These are phyloP conservation scores for Gymnopus androsaceus DNA, from an alignment of 1,284 basidiomycete species.

Conservation along the genomic window DNA sequence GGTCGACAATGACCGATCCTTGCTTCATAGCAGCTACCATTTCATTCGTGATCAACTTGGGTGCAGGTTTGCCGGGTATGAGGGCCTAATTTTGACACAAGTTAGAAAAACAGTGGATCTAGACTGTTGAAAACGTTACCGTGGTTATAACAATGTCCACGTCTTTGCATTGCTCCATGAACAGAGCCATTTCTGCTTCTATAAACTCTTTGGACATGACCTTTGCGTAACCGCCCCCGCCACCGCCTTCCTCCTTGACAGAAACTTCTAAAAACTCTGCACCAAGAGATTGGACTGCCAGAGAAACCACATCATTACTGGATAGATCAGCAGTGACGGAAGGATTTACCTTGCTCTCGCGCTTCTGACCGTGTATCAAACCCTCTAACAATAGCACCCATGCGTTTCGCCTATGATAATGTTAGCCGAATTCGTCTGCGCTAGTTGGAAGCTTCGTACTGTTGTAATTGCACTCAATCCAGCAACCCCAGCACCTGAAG, in stretches of 20 bases:
- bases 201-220: constrained; percentile 88
- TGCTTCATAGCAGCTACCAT: constrained; percentile 87
- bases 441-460: constrained; percentile 37
- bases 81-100: constrained; percentile 53
- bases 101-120: not conserved
- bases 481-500: constrained; percentile 84
- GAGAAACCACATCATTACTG: too few relatives aligned
- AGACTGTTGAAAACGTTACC: constrained; percentile 40
- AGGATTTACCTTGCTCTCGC: constrained; percentile 83
- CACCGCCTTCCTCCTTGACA: constrained; percentile 78
- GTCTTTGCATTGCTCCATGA: constrained; percentile 82
- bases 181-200: constrained; percentile 85
- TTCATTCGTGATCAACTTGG: constrained; percentile 78
- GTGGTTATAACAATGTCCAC: constrained; percentile 88
- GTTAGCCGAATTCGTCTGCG: not conserved
- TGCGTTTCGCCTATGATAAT: constrained; percentile 62
- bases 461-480: constrained; percentile 85
- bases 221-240: constrained; percentile 74
- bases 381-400: constrained; percentile 84
- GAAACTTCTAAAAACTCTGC: constrained; percentile 84
- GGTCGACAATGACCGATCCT: constrained; percentile 83
- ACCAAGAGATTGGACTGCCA: constrained; percentile 83
- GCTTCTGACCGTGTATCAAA: constrained; percentile 84
- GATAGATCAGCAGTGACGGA: too few relatives aligned
- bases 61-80: constrained; percentile 82